Evolutionary conservation across 345 rosid species (phyloP), one percentile per base, ranked within the genome.

Genomic region (Stellera chamaejasme): DNA sequence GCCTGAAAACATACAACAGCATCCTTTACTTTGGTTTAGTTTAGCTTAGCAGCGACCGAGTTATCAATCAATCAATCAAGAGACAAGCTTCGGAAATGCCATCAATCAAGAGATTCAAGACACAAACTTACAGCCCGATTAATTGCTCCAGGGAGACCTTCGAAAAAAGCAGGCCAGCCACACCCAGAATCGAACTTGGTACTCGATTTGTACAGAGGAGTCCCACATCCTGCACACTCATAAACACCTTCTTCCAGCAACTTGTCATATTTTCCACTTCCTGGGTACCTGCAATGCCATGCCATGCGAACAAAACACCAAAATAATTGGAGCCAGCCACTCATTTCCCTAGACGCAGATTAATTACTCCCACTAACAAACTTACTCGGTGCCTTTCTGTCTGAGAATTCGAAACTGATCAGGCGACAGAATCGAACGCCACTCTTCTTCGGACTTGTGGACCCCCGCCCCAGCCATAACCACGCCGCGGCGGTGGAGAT

Each of bases 121-220:
- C 52, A 50, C 46, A 57, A 58, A 58, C 81, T 79, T 64, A 92
- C 96, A 0, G 0, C 74, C 60, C 86, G 27, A 63, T 76, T 81
- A 14, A 92, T 92, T 53, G 97, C 96, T 54, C 96, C 94, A 0
- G 96, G 93, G 25, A 92, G 77, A 32, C 97, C 97, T 39, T 92
- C 96, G 25, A 43, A 89, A 73, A 89, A 89, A 68, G 99, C 94
- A 10, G 97, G 99, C 96, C 94, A 92, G 49, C 97, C 96, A 48
- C 94, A 89, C 45, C 96, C 86, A 1, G 91, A 86, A 46, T 89
- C 63, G 23, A 92, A 92, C 54, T 92, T 92, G 27, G 91, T 86
- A 11, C 83, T 71, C 19, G 98, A 92, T 43, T 27, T 79, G 69
- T 92, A 86, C 0, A 92, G 89, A 45, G 96, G 96, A 69, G 91